Percentiles rank a stretch among this genome's conserved stretches.
Evolutionary conservation across 2,329 filamentous ascomycete species (phyloP).

Genomic region (Pyrenochaeta sp.): DNA sequence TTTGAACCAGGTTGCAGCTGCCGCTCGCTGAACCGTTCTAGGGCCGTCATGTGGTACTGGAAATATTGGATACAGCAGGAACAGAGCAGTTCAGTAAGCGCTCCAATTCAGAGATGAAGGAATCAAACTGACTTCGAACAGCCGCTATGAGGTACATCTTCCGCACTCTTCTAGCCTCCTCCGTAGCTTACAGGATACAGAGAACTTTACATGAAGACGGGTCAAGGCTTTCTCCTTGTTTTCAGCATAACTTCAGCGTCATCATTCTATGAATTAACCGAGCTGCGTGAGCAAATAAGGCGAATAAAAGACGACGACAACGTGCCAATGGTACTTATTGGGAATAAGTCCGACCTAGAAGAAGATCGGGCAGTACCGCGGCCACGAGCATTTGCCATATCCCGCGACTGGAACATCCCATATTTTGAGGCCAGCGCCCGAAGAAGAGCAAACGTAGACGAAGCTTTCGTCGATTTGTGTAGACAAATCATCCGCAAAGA

Average conservation of each 20-base stretch:
- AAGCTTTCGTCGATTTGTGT: slow-evolving; percentile 86
- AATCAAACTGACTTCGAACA: slow-evolving; percentile 26
- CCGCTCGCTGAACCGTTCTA: slow-evolving; percentile 49
- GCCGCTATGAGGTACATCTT: slow-evolving; percentile 47
- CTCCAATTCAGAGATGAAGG: background rate
- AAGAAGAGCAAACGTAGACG: slow-evolving; percentile 85
- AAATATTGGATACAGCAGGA: slow-evolving; percentile 91
- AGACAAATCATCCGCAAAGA: slow-evolving; percentile 83
- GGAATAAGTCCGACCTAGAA: slow-evolving; percentile 90
- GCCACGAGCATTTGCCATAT: slow-evolving; percentile 81
- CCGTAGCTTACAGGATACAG: slow-evolving; percentile 27
- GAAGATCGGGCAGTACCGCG: slow-evolving; percentile 82
- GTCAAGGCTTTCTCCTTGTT: slow-evolving; percentile 88
- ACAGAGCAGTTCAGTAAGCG: slow-evolving; percentile 90
- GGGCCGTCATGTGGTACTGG: slow-evolving; percentile 87
- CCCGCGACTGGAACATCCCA: slow-evolving; percentile 86
- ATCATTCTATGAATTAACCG: slow-evolving; percentile 81
- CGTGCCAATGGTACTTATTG: slow-evolving; percentile 87
- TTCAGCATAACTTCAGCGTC: slow-evolving; percentile 89
- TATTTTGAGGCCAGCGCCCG: slow-evolving; percentile 92
- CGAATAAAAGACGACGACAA: slow-evolving; percentile 89
- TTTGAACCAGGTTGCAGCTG: background rate
- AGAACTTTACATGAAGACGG: slow-evolving; percentile 79
- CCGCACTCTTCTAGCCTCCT: slow-evolving; percentile 16
- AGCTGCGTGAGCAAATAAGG: slow-evolving; percentile 86